Conservation (phyloP, 441 rosid species). For the Arabidopsis lyrata region DNA sequence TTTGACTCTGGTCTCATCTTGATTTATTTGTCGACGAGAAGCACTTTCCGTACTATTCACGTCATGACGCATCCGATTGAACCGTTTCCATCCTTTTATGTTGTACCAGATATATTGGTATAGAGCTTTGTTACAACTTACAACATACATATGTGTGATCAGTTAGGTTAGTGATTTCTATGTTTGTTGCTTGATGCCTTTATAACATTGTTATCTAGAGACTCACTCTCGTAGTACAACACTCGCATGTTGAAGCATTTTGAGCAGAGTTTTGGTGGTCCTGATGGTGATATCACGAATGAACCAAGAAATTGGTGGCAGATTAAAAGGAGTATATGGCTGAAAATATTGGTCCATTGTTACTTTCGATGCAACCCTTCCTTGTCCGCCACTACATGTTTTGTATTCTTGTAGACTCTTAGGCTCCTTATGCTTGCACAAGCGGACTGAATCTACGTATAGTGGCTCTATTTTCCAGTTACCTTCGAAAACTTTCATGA, state of each 20-base stretch:
- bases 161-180: not conserved
- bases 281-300: not conserved
- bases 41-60: not conserved
- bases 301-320: not conserved
- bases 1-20: not conserved
- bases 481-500: not conserved
- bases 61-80: not conserved
- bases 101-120: not conserved
- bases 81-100: not conserved
- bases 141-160: not conserved
- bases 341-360: not conserved
- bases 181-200: not conserved
- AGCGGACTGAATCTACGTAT: not conserved
- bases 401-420: constrained; percentile 1
- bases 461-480: not conserved
- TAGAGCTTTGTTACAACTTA: not conserved
- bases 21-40: not conserved
- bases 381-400: constrained; percentile 1
- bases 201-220: not conserved
- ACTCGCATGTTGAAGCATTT: constrained; percentile 2
- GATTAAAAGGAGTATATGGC: not conserved
- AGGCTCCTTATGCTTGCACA: not conserved
- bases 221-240: not conserved
- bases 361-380: not conserved
- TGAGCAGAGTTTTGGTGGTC: not conserved